A percentile compares a stretch with the other conserved stretches of the same genome.
Conservation (phyloP, 805 yeast species). For the Blastobotrys muscicola region DNA sequence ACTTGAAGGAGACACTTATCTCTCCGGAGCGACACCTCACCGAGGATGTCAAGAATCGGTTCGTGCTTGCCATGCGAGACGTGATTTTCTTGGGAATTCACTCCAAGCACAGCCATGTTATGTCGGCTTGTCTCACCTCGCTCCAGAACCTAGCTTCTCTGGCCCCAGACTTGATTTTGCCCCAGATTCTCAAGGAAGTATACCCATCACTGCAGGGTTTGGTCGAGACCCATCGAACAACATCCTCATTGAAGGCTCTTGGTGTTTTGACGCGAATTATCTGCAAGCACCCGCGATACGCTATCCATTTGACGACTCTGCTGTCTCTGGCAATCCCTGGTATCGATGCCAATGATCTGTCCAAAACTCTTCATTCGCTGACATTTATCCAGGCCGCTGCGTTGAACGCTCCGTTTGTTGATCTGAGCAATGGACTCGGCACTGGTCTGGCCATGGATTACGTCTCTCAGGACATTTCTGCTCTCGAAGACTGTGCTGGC, state of each 20-base stretch:
- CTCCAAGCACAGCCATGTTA: constrained; percentile 50
- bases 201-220: constrained; percentile 41
- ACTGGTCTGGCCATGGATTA: constrained; percentile 39
- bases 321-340: constrained; percentile 65
- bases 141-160: constrained; percentile 58
- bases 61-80: constrained; percentile 47
- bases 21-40: constrained; percentile 19
- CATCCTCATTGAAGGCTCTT: constrained; percentile 59
- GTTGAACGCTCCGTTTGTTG: constrained; percentile 61
- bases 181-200: constrained; percentile 41
- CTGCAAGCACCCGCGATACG: constrained; percentile 49
- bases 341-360: constrained; percentile 79
- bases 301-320: constrained; percentile 73
- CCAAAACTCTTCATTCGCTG: constrained; percentile 58
- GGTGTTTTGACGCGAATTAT: constrained; percentile 59
- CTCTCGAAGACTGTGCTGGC: constrained; percentile 31
- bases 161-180: constrained; percentile 37
- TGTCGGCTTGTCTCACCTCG: constrained; percentile 49
- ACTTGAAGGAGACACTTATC: constrained; percentile 22
- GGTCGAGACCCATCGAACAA: constrained; percentile 62
- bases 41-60: constrained; percentile 26
- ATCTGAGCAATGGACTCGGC: constrained; percentile 35
- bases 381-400: constrained; percentile 62
- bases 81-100: constrained; percentile 64
- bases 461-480: constrained; percentile 54